Conservation (phyloP, 441 rosid species). For the Erodium moschatum region DNA sequence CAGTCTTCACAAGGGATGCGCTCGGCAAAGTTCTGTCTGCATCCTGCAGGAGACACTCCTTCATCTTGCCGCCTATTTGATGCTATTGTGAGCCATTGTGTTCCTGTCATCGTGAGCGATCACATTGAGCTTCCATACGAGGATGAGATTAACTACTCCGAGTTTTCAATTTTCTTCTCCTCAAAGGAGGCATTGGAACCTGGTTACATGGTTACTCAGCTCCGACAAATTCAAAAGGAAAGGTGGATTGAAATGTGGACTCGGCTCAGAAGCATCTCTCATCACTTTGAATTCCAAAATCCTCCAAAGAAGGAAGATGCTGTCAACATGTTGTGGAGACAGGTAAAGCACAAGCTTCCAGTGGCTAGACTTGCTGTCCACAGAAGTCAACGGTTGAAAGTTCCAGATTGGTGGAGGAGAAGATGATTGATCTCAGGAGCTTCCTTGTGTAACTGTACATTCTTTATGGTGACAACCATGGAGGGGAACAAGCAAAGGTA, state of each 20-base stretch:
- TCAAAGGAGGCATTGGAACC: slow-evolving; percentile 62
- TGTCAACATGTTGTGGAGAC: slow-evolving; percentile 79
- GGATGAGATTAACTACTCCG: slow-evolving; percentile 71
- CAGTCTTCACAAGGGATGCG: slow-evolving; percentile 90
- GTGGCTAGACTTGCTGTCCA: slow-evolving; percentile 52
- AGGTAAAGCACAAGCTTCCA: slow-evolving; percentile 68
- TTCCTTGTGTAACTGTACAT: too few species aligned
- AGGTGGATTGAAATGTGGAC: slow-evolving; percentile 78
- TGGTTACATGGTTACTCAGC: slow-evolving; percentile 53
- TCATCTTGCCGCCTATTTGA: slow-evolving; percentile 58
- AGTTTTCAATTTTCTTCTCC: slow-evolving; percentile 74
- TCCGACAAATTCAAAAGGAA: slow-evolving; percentile 56
- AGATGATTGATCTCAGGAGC: too few species aligned
- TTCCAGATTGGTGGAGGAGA: slow-evolving; percentile 74
- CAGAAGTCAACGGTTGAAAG: slow-evolving; percentile 69
- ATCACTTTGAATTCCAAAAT: slow-evolving; percentile 30
- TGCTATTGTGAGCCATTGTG: slow-evolving; percentile 54
- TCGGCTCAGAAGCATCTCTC: slow-evolving; percentile 42
- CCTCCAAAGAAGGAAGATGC: slow-evolving; percentile 80
- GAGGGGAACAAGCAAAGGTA: too few species aligned
- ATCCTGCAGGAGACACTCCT: slow-evolving; percentile 39
- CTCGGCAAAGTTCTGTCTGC: slow-evolving; percentile 65
- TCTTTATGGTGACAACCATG: too few species aligned
- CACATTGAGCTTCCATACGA: slow-evolving; percentile 83
- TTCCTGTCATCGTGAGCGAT: slow-evolving; percentile 82